Base-by-base conservation (phyloP, 2,329 filamentous ascomycete species). In the Colletotrichum eremochloae region DNA sequence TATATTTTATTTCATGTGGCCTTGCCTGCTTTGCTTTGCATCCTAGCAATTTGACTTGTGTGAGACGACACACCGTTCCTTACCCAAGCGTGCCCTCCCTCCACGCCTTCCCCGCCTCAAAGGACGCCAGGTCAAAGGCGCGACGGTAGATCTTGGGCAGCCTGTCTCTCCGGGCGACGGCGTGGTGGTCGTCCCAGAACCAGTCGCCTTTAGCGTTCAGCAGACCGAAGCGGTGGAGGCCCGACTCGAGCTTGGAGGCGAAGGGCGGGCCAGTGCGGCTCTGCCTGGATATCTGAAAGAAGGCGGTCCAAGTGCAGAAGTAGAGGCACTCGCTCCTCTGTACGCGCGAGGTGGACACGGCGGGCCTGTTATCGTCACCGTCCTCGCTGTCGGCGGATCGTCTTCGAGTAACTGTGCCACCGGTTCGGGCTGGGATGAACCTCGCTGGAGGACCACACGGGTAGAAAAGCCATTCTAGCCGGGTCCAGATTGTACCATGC, bases 141-240 rank as follows among this genome's bases (percentile, higher is more conserved):
- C 63, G 52, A 40, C 36, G 50, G 40, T 65, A 57, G 7, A 57
- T 46, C 40, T 57, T 48, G 9, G 52, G 52, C 29, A 65, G 5
- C 50, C 63, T 50, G 36, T 24, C 38, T 38, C 63, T 40, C 29
- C 11, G 38, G 38, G 11, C 38, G 11, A 40, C 24, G 24, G 24
- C 24, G 24, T 24, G 24, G 24, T 24, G 24, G 24, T 24, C 24
- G 24, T 24, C 24, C 24, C 24, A 24, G 24, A 24, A 24, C 24
- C 24, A 42, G 38, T 42, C 56, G 36, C n/a, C 38, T n/a, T 58
- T 20, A n/a, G n/a, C 24, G 8, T 60, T 38, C 7, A 60, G 15
- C 8, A 60, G 38, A 15, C 57, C 57, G 57, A 60, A 60, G 56
- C 56, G 56, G 56, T 44, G 56, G 24, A 44, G 56, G n/a, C 56